Evolutionary conservation across 768 basidiomycete species (phyloP).

Genomic region (Saitozyma podzolica): DNA sequence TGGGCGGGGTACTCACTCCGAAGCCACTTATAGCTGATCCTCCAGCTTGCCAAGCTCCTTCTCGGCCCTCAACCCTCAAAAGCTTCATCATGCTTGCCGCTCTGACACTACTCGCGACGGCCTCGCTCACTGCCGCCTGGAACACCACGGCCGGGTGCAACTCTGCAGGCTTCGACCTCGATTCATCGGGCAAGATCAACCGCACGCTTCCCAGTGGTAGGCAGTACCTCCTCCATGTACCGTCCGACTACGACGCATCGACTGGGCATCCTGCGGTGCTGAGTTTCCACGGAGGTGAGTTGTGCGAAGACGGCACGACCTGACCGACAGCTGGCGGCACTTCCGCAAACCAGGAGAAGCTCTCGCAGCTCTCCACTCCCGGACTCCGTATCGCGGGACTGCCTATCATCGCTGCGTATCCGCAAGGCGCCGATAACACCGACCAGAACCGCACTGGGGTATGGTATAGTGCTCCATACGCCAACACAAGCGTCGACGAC

Average conservation of each 20-base stretch:
- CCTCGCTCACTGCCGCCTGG: too few species aligned
- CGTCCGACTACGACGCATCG: conserved; percentile 9
- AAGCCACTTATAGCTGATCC: too few species aligned
- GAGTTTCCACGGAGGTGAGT: conserved; percentile 37
- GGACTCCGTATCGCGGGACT: conserved; percentile 16
- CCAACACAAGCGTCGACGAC: conserved; percentile 30
- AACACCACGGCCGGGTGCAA: neutral
- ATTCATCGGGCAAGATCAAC: conserved; percentile 8
- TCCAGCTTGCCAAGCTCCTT: neutral
- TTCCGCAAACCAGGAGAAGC: conserved; percentile 20
- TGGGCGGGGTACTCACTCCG: too few species aligned
- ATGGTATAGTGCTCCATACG: conserved; percentile 30
- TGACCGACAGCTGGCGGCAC: conserved; percentile 21
- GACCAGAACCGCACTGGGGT: conserved; percentile 29
- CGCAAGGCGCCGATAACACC: conserved; percentile 28
- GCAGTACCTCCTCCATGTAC: conserved; percentile 16
- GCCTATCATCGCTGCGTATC: conserved; percentile 29
- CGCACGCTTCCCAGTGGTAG: conserved; percentile 14
- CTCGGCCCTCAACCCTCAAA: neutral
- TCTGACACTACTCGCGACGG: neutral
- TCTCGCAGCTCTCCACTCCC: conserved; percentile 25
- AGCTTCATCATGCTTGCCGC: neutral
- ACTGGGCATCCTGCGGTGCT: conserved; percentile 24
- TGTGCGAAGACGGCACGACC: neutral
- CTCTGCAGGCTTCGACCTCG: conserved; percentile 4